Base-by-base conservation (phyloP, 345 rosid genomes). In the Capsella bursapastoris region DNA sequence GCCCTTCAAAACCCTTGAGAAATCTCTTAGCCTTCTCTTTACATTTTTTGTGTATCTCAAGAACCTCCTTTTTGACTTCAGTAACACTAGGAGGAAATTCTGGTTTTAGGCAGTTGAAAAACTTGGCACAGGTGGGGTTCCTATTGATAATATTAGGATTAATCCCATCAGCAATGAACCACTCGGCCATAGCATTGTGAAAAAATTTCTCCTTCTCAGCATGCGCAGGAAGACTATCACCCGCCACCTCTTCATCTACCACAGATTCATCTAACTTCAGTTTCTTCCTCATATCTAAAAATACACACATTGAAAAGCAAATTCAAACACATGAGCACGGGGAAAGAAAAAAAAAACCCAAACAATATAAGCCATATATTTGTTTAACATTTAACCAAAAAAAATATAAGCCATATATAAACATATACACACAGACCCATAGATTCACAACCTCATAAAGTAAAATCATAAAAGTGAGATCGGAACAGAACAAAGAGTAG, bases 1-100 rank as follows among this genome's bases (percentile, higher is more conserved):
- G 61, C 11, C 78, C 78, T 57, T 74, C 11, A 38, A 65, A 74
- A 13, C 5, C 32, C n/a, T 57, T 48, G 66, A 74, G 43, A 37
- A 74, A 74, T 5, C 50, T 57, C 59, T 66, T 66, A 6, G 59
- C 78, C 3, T 74, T 66, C 2, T n/a, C 52, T 38, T 57, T 37
- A 9, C 12, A 12, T 3, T 37, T 60, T 8, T 57, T 8, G 55
- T 74, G 27, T 27, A 66, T 3, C 66, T 57, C 38, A 32, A 74
- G 44, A 12, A 74, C 7, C 28, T 48, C 34, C 1, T 69, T 57
- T 53, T 69, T 18, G 18, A 56, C 18, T 31, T 10, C 5, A 56
- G 77, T 2, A 10, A 56, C 49, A 34, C 6, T 64, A 37, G 34
- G 70, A n/a, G 49, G 38, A 1, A 44, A 25, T 2, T 6, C 9